Evolutionary conservation across 345 rosid genomes (phyloP).

Genomic region (Linum trigynum): DNA sequence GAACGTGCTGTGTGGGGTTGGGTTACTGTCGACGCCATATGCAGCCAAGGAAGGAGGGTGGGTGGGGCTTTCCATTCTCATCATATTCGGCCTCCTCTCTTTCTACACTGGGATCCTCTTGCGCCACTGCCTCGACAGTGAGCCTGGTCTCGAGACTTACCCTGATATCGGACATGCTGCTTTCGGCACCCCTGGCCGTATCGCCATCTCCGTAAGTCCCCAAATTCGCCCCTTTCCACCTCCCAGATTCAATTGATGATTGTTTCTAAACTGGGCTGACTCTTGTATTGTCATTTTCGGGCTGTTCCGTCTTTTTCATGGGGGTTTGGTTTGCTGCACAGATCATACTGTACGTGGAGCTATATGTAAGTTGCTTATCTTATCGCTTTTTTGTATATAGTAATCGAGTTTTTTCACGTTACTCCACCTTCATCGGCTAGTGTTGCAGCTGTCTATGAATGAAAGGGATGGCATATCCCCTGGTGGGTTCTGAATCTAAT

Average conservation of each 20-base stretch:
- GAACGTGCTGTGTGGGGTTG: constrained; percentile 94
- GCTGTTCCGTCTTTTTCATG: not conserved
- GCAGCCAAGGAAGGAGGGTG: constrained; percentile 96
- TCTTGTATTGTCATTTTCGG: constrained; percentile 1
- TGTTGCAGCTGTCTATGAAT: too few relatives aligned
- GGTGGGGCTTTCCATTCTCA: constrained; percentile 52
- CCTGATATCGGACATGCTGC: constrained; percentile 97
- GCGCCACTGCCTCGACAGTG: constrained; percentile 78
- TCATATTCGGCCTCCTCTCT: constrained; percentile 61
- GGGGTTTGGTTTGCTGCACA: constrained; percentile 28
- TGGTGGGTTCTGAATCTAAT: not conserved
- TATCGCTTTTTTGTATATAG: not conserved
- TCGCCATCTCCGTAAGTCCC: constrained; percentile 60
- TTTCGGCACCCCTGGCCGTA: constrained; percentile 62
- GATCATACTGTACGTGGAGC: constrained; percentile 67
- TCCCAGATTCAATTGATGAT: not conserved
- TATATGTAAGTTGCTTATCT: constrained; percentile 62
- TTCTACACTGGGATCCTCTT: constrained; percentile 81
- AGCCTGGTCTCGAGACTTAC: constrained; percentile 77
- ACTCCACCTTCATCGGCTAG: not conserved
- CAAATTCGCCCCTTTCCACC: not conserved
- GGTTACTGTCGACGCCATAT: constrained; percentile 81
- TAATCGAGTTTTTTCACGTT: not conserved
- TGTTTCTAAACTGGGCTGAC: not conserved
- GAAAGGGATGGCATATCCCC: not conserved